Evolutionary conservation across 768 basidiomycete species (phyloP).

Genomic region (Agaricus sinodeliciosus): DNA sequence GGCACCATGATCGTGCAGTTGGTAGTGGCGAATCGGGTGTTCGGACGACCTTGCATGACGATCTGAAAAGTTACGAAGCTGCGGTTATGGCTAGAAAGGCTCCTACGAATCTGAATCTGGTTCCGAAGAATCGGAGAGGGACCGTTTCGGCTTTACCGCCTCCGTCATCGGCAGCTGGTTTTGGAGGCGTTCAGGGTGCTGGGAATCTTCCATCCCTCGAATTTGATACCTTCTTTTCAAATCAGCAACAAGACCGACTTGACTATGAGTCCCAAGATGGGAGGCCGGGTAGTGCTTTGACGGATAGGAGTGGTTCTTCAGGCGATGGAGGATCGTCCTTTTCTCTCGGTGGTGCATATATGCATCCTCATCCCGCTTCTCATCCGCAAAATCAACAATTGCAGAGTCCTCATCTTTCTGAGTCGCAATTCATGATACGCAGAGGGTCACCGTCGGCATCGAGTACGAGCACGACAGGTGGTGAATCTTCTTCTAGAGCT

Average conservation of each 20-base stretch:
- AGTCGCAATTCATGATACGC: slow-evolving; percentile 13
- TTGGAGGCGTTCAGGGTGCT: slow-evolving; percentile 2
- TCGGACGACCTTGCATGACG: slow-evolving; percentile 45
- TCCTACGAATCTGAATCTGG: slow-evolving; percentile 50
- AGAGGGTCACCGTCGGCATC: slow-evolving; percentile 18
- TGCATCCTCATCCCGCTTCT: slow-evolving; percentile 9
- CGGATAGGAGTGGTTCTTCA: slow-evolving; percentile 28
- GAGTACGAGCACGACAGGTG: slow-evolving; percentile 9
- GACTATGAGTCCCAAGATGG: not conserved
- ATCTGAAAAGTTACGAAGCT: slow-evolving; percentile 66
- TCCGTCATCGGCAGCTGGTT: not conserved
- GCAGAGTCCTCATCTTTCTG: slow-evolving; percentile 13
- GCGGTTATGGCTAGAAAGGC: slow-evolving; percentile 67
- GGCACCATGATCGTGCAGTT: slow-evolving; percentile 10
- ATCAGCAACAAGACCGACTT: not conserved
- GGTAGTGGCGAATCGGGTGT: slow-evolving; percentile 21
- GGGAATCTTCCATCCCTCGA: not conserved
- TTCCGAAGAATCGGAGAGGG: slow-evolving; percentile 32
- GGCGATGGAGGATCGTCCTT: slow-evolving; percentile 21
- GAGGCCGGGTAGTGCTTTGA: slow-evolving; percentile 20
- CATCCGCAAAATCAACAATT: not conserved
- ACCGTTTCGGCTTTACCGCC: not conserved
- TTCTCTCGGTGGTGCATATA: slow-evolving; percentile 36
- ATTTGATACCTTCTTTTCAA: not conserved
- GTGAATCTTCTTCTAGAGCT: slow-evolving; percentile 18